Evolutionary conservation across 139 green algal species (phyloP).

Genomic region (Coccomyxa sp.): DNA sequence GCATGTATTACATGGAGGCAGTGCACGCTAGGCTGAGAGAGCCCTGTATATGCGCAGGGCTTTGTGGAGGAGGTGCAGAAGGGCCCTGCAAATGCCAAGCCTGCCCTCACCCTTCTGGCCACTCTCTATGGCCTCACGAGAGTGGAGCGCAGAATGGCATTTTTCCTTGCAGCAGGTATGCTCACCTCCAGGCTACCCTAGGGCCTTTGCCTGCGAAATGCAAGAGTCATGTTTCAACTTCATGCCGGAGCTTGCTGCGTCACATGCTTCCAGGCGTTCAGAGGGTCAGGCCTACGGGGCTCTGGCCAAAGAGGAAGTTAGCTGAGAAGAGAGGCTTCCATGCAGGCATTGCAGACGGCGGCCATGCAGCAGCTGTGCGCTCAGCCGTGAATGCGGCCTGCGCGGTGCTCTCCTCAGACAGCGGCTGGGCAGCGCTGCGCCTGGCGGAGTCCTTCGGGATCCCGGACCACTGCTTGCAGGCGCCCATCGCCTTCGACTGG

Average conservation of each 20-base stretch:
- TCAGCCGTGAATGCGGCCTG: slow-evolving; percentile 42
- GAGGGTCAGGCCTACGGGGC: no score
- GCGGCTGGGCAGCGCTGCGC: slow-evolving; percentile 35
- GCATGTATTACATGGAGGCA: no score
- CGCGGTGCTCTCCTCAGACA: slow-evolving; percentile 32
- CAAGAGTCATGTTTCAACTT: no score
- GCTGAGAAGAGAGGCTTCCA: no score
- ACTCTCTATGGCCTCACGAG: slow-evolving; percentile 56
- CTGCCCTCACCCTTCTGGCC: slow-evolving; percentile 32
- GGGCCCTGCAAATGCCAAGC: slow-evolving; percentile 9
- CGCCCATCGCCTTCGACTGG: slow-evolving; percentile 71
- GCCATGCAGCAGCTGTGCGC: slow-evolving; percentile 36
- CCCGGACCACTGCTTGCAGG: slow-evolving; percentile 69
- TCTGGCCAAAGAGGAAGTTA: no score
- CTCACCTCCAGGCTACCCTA: slow-evolving; percentile 16
- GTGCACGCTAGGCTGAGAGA: no score
- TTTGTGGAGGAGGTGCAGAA: slow-evolving; percentile 34
- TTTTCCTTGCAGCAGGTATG: slow-evolving; percentile 41
- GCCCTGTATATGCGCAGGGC: no score
- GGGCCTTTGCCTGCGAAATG: no score
- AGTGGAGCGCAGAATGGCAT: slow-evolving; percentile 41
- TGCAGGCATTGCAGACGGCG: background rate
- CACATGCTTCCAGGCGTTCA: no score
- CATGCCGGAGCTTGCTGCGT: no score
- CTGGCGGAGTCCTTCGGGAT: slow-evolving; percentile 74